phyloP scores from a whole-genome alignment of 208 protist species.

The Leishmania braziliensis region DNA sequence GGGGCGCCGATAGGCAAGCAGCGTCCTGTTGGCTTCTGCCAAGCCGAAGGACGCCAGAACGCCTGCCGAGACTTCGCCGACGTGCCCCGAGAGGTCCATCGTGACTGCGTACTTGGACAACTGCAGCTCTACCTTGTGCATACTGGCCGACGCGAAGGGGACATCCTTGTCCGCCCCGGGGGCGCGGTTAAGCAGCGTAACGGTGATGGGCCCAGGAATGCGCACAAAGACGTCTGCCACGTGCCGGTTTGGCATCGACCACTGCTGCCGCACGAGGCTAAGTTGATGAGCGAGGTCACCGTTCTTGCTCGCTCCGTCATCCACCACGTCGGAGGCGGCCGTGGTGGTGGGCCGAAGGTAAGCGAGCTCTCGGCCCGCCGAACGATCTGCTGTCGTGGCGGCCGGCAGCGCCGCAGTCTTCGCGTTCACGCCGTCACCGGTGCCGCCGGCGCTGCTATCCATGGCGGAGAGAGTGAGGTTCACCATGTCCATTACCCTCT shows the following conservation, averaged over 20 bases:
- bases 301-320: neutral
- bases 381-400: neutral
- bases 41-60: constrained; percentile 54
- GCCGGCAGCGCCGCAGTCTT: neutral
- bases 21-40: constrained; percentile 36
- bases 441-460: constrained; percentile 8
- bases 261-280: constrained; percentile 34
- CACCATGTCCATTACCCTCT: constrained; percentile 79
- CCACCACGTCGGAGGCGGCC: neutral
- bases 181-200: constrained; percentile 68
- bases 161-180: constrained; percentile 43
- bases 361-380: neutral
- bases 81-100: constrained; percentile 57
- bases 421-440: constrained; percentile 1
- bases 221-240: constrained; percentile 65
- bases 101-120: constrained; percentile 76
- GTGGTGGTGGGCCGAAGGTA: neutral
- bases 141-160: constrained; percentile 50
- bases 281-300: constrained; percentile 37
- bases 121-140: constrained; percentile 48
- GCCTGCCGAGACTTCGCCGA: constrained; percentile 43
- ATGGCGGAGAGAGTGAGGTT: constrained; percentile 59
- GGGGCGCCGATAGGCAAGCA: constrained; percentile 38
- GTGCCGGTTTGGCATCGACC: constrained; percentile 41
- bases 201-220: constrained; percentile 48